Evolutionary conservation across 352 stramenopile genomes (phyloP), one percentile per base, ranked within the genome.

Genomic region (Globisporangium paddicum): DNA sequence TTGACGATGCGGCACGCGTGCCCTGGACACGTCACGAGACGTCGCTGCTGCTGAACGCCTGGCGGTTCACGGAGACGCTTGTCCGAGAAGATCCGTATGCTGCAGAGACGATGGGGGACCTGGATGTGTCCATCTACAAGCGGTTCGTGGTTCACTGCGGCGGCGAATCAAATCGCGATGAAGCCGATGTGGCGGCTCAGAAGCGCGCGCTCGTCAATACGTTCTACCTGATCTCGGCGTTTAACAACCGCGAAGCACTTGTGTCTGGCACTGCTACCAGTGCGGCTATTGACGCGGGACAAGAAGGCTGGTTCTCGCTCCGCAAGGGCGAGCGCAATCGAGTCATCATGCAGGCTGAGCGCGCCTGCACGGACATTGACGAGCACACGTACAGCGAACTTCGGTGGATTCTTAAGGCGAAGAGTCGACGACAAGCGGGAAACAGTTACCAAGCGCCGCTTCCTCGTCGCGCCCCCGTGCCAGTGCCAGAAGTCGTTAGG

Each of bases 261-360:
- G 28, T 32, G 3, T 3, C 28, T 32, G 28, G 19, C 48, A 38
- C 5, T n/a, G 21, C 2, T 28, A 26, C 2, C 26, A 26, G 5
- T 34, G 18, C 47, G 18, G 7, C 26, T 13, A 13, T 14, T n/a
- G 49, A 44, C 13, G 47, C 19, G 25, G 23, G 25, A 23, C 19
- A 51, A n/a, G 21, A 32, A 28, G 21, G 32, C 34, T 59, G 53
- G 53, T 59, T 59, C 40, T n/a, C 53, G 8, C 40, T 59, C n/a
- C 53, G 53, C 40, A 59, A 59, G 21, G 53, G 53, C n/a, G 53
- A 59, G 41, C 53, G 53, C 53, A 50, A 59, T 7, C 28, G 53
- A 9, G 23, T 30, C 13, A 35, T 59, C 40, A 13, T 37, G n/a
- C 40, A 28, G 0, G 53, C 53, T 13, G 40, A 37, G 7, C 53